Percentiles rank a stretch among this genome's conserved stretches.
Conservation (phyloP, 2,329 filamentous ascomycete species). For the Metarhizium rileyi region DNA sequence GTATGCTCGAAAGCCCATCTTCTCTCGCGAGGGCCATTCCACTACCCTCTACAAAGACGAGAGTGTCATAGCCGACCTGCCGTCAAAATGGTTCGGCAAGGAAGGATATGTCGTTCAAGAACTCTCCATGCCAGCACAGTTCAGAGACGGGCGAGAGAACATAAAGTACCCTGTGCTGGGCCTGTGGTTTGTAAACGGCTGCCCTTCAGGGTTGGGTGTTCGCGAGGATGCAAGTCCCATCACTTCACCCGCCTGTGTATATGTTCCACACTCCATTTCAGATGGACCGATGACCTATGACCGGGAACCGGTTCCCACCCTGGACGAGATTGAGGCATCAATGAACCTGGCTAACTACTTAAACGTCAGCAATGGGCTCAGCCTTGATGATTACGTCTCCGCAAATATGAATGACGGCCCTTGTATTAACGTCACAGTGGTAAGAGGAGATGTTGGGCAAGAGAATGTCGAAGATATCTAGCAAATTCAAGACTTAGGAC, state of each 20-base stretch:
- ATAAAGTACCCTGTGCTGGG: background rate
- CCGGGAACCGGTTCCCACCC: background rate
- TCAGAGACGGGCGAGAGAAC: background rate
- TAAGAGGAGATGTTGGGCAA: too few relatives aligned
- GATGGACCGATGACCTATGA: slow-evolving; percentile 2
- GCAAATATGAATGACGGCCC: too few relatives aligned
- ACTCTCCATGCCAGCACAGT: background rate
- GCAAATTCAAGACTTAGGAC: too few relatives aligned
- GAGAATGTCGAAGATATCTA: too few relatives aligned
- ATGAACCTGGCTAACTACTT: background rate
- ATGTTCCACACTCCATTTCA: slow-evolving; percentile 5
- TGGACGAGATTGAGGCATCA: slow-evolving; percentile 4
- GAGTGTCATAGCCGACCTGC: background rate
- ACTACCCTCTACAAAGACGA: background rate
- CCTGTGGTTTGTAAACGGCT: slow-evolving; percentile 5
- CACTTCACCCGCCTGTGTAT: background rate
- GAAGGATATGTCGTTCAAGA: slow-evolving; percentile 4
- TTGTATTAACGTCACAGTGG: too few relatives aligned
- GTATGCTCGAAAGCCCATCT: slow-evolving; percentile 6
- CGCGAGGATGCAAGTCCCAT: slow-evolving; percentile 2
- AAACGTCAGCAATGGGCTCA: too few relatives aligned
- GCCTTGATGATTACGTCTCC: too few relatives aligned
- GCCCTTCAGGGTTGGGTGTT: background rate
- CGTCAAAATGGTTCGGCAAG: slow-evolving; percentile 1
- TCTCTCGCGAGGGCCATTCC: slow-evolving; percentile 3